phyloP scores from a whole-genome alignment of 169 alveolate genomes.

The Babesia bigemina region DNA sequence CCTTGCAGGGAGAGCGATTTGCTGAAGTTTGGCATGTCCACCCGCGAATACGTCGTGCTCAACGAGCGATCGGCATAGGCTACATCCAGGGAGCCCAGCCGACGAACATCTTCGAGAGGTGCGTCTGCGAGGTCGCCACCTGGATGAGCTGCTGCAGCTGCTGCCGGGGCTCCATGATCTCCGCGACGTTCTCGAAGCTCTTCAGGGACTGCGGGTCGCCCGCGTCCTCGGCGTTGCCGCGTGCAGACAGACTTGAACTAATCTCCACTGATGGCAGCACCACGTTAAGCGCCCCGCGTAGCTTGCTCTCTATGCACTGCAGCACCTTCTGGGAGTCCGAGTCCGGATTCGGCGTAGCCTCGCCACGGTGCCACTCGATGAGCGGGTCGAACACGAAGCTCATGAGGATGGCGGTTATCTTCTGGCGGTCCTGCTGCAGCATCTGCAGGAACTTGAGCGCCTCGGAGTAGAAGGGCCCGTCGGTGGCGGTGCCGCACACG shows the following conservation, averaged over 20 bases:
- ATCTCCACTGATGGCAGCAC: constrained; percentile 76
- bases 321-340: constrained; percentile 35
- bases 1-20: constrained; percentile 44
- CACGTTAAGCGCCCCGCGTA: constrained; percentile 49
- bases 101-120: constrained; percentile 91
- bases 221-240: constrained; percentile 67
- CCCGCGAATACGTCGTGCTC: constrained; percentile 60
- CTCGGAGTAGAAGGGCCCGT: constrained; percentile 59
- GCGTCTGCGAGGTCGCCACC: constrained; percentile 90
- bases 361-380: constrained; percentile 84
- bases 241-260: constrained; percentile 75
- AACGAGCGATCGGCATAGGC: constrained; percentile 23
- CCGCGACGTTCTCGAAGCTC: constrained; percentile 44
- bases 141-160: constrained; percentile 77
- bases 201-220: constrained; percentile 77
- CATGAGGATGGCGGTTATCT: constrained; percentile 64
- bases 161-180: constrained; percentile 45
- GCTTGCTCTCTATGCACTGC: constrained; percentile 36
- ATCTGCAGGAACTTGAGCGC: constrained; percentile 61
- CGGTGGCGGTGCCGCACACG: constrained; percentile 51
- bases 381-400: constrained; percentile 93
- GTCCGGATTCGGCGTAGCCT: constrained; percentile 14
- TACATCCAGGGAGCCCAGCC: constrained; percentile 94
- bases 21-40: constrained; percentile 54
- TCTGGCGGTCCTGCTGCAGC: constrained; percentile 52